Conservation (phyloP, 2,329 filamentous ascomycete species). For the Pseudocercospora cruenta region DNA sequence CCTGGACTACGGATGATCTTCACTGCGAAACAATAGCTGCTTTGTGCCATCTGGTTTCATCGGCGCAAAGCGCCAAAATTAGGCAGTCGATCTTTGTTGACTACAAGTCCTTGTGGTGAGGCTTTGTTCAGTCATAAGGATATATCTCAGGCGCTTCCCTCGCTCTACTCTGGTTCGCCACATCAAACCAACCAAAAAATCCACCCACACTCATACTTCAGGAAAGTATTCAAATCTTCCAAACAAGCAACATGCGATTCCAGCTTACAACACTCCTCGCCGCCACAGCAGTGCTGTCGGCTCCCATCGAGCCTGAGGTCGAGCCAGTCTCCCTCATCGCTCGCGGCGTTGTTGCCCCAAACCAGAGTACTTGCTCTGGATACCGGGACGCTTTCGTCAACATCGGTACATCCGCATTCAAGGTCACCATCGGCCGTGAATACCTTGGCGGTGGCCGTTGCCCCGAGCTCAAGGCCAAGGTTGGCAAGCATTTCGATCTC, state of each 20-base stretch:
- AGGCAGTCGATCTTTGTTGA: background rate
- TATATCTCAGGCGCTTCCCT: background rate
- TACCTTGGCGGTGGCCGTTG: conserved; percentile 23
- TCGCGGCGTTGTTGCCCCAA: background rate
- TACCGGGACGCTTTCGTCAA: conserved; percentile 20
- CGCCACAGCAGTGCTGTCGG: conserved; percentile 17
- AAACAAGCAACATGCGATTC: conserved; percentile 17
- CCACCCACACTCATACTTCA: background rate
- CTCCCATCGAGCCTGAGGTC: background rate
- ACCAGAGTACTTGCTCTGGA: conserved; percentile 19
- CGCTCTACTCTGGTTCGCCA: background rate
- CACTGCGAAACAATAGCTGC: background rate
- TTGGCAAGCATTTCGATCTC: conserved; percentile 12
- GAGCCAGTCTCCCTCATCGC: conserved; percentile 9
- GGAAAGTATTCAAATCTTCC: background rate
- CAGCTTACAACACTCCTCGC: conserved; percentile 15
- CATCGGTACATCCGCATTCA: conserved; percentile 19
- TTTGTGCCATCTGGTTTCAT: background rate
- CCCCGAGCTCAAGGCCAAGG: conserved; percentile 19
- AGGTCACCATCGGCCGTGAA: conserved; percentile 23
- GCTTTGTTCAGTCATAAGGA: background rate
- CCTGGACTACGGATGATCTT: no score
- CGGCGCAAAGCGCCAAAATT: background rate
- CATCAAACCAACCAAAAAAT: background rate
- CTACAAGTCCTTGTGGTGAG: background rate